Evolutionary conservation across 768 basidiomycete species (phyloP).

Genomic region (Lentinula boryana): DNA sequence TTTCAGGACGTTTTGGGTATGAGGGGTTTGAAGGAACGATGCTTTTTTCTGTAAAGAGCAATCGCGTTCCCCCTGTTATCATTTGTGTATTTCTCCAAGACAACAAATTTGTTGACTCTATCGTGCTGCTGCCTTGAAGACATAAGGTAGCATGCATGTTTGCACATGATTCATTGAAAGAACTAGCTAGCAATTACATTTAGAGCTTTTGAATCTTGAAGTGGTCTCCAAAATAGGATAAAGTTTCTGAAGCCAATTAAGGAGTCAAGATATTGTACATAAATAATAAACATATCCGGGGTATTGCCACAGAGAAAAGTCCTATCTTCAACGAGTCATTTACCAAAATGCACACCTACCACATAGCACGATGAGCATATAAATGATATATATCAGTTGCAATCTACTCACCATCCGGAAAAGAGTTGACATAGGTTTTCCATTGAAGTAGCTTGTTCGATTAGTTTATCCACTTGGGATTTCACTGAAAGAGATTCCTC

Average conservation of each 20-base stretch:
- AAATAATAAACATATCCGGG: background rate
- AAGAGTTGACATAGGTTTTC: conserved; percentile 98
- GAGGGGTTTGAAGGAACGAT: conserved; percentile 76
- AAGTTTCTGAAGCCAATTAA: no score
- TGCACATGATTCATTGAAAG: no score
- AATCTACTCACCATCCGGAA: conserved; percentile 72
- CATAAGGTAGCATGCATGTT: no score
- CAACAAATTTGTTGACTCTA: no score
- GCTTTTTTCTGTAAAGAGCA: conserved; percentile 58
- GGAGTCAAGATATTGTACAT: no score
- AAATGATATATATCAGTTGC: background rate
- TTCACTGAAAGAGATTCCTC: conserved; percentile 66
- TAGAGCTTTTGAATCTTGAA: no score
- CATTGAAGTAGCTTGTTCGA: conserved; percentile 86
- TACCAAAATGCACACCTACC: conserved; percentile 75
- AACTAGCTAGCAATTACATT: no score
- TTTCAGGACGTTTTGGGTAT: conserved; percentile 68
- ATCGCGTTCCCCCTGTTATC: no score
- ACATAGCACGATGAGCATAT: background rate
- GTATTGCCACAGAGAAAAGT: conserved; percentile 5
- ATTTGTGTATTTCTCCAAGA: no score
- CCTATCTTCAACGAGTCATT: conserved; percentile 3
- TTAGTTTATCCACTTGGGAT: conserved; percentile 88
- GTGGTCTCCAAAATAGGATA: no score
- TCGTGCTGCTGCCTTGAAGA: no score